Evolutionary conservation across 257 asterid species (phyloP), one percentile per base, ranked within the genome.

Genomic region (Anisodus tanguticus): DNA sequence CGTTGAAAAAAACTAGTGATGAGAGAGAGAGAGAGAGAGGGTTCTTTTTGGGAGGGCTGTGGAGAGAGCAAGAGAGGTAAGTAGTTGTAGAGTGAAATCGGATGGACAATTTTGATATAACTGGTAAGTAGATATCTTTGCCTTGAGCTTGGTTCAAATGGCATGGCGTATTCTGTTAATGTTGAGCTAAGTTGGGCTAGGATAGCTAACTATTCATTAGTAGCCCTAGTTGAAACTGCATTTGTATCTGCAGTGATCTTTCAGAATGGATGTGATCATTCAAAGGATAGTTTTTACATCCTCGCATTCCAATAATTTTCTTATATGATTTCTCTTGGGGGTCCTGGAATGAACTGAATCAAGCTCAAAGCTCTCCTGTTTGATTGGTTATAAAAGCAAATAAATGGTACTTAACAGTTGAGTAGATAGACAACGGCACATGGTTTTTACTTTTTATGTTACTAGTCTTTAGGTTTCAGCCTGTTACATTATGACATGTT

Each of bases 1-100:
- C 72, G 35, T 66, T 5, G 71, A 9, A 39, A 66, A 64, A 66
- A 66, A 31, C 71, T 66, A 66, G 39, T 66, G n/a, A 64, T 64
- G 11, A 66, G 71, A 64, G 72, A 59, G 5, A 58, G 26, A 6
- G 45, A 31, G 35, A 31, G 35, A 31, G 35, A 8, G 76, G 4
- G 43, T 39, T 39, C 13, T 64, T 64, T 26, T 66, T 19, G 37
- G 66, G 35, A 9, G 2, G 13, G 16, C 7, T 8, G 15, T 8
- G 4, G 39, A 22, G 26, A 22, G 26, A 22, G 26, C 26, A 22
- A 9, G 68, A 3, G 37, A 19, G 37, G 68, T 9, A 9, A 26
- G 7, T 63, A 63, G 22, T 64, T 26, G 71, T 16, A 64, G 43
- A 26, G 26, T 26, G 13, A 53, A 64, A 4, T 10, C 16, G 43